These are phyloP conservation scores for Xylariaceae sp. DNA, from an alignment of 2,329 filamentous ascomycete species.

Conservation along the genomic window DNA sequence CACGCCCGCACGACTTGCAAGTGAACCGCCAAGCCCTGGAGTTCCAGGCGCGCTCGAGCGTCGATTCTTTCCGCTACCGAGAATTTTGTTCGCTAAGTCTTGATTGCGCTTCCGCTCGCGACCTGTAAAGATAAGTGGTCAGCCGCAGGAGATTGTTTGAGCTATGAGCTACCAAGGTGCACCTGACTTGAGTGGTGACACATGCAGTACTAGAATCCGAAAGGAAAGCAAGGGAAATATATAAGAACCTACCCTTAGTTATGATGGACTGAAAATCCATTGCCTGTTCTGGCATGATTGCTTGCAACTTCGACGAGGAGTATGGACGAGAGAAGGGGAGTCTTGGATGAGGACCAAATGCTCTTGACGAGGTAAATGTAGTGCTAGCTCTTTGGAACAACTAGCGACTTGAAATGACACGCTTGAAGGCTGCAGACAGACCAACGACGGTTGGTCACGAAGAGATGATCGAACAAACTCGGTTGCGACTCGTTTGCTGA, in stretches of 20 bases:
- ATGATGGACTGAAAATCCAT: constrained; percentile 54
- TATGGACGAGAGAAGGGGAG: neutral
- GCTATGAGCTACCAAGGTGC: too few relatives aligned
- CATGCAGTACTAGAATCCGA: too few relatives aligned
- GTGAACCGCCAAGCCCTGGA: constrained; percentile 45
- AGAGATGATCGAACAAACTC: neutral
- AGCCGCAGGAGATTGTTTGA: too few relatives aligned
- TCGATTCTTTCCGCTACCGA: constrained; percentile 55
- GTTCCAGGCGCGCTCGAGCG: constrained; percentile 52
- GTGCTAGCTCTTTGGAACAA: too few relatives aligned
- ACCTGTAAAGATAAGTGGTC: constrained; percentile 32
- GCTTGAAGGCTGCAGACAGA: too few relatives aligned
- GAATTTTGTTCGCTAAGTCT: constrained; percentile 67
- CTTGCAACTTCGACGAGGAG: too few relatives aligned
- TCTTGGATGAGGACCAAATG: too few relatives aligned
- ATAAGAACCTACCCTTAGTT: constrained; percentile 38
- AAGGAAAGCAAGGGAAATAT: too few relatives aligned
- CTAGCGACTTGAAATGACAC: too few relatives aligned
- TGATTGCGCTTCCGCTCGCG: constrained; percentile 70
- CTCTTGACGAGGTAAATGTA: too few relatives aligned
- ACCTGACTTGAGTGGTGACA: too few relatives aligned
- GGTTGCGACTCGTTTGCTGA: neutral
- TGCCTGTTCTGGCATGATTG: constrained; percentile 37
- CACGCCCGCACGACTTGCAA: constrained; percentile 69
- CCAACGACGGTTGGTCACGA: neutral